Evolutionary conservation across 2,329 filamentous ascomycete species (phyloP), one percentile per base, ranked within the genome.

Genomic region (Aspergillus arachidicola): DNA sequence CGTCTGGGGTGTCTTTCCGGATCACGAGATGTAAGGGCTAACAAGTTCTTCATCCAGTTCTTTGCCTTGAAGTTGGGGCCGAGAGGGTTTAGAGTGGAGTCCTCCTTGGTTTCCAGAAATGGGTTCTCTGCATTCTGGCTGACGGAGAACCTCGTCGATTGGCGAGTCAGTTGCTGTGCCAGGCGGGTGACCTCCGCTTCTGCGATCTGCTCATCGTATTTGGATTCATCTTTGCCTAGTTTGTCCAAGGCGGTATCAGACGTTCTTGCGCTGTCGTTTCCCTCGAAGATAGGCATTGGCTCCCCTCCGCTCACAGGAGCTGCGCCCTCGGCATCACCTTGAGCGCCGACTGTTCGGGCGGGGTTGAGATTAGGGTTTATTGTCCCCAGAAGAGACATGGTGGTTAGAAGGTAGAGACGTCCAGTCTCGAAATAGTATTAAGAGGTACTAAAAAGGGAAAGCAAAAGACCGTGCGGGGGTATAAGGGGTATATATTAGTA

Each of bases 1-100:
- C 89, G 85, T 48, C 71, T 68, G 1, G 76, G 78, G 74, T 87
- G 87, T 16, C 78, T 73, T 66, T 82, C 80, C 58, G 86, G 88
- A 62, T 85, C 83, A 64, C 78, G 81, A 36, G 81, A 80, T 21
- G 78, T 78, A 30, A 82, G 73, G 10, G 79, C 78, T 38, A 84
- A 72, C 58, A 84, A 69, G 51, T 80, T 79, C 68, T 80, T 81
- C 65, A 80, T 78, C 82, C 82, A 85, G 55, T 77, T 76, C 63
- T 76, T 77, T 6, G 81, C 74, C 53, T 79, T 77, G 71, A 85
- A 85, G 26, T 80, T 75, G 14, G 75, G 69, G 45, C 76, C 79
- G 45, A 68, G 67, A 1, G 84, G 84, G 61, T 86, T 81, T 45
- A 85, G 69, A 1, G 71, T 71, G 2, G 75, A 75, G 12, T 76